These are phyloP conservation scores for Alternaria atra DNA, from an alignment of 2,329 filamentous ascomycete species.

Conservation along the genomic window DNA sequence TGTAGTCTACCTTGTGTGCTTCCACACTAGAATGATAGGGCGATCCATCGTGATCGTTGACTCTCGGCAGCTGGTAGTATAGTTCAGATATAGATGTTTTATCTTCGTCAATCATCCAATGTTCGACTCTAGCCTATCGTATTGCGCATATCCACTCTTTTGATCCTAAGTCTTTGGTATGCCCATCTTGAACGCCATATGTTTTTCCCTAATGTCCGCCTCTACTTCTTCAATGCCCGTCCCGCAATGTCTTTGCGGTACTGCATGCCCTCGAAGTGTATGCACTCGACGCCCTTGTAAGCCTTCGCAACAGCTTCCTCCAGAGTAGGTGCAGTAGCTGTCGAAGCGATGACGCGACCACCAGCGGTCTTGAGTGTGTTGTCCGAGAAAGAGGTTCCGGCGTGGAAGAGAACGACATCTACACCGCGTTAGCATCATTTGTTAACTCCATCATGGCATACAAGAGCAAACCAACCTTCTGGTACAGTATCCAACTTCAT, in stretches of 20 bases:
- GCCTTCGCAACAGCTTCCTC: slow-evolving; percentile 84
- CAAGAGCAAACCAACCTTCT: slow-evolving; percentile 53
- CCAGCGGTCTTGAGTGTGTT: slow-evolving; percentile 77
- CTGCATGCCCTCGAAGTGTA: slow-evolving; percentile 89
- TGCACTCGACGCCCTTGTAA: slow-evolving; percentile 82
- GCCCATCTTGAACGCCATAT: slow-evolving; percentile 6
- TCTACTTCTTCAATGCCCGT: slow-evolving; percentile 53
- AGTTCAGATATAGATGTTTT: too few relatives aligned
- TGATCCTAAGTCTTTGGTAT: slow-evolving; percentile 1
- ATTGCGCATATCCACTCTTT: neutral
- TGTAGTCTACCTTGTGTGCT: neutral
- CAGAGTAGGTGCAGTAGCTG: slow-evolving; percentile 77
- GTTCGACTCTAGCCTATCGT: neutral
- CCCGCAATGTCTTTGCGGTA: slow-evolving; percentile 89
- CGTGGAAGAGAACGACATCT: slow-evolving; percentile 84
- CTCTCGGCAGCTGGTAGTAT: neutral
- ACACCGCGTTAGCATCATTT: slow-evolving; percentile 27
- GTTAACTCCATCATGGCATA: slow-evolving; percentile 44
- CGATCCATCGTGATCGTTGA: too few relatives aligned
- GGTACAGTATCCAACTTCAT: slow-evolving; percentile 67
- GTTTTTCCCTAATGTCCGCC: neutral
- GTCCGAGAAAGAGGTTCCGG: slow-evolving; percentile 75
- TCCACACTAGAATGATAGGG: too few relatives aligned
- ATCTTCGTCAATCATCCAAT: neutral
- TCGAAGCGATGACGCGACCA: slow-evolving; percentile 93